Percentiles rank a stretch among this genome's conserved stretches.
Conservation (phyloP, 2,329 filamentous ascomycete species). For the Rachicladosporium sp. region DNA sequence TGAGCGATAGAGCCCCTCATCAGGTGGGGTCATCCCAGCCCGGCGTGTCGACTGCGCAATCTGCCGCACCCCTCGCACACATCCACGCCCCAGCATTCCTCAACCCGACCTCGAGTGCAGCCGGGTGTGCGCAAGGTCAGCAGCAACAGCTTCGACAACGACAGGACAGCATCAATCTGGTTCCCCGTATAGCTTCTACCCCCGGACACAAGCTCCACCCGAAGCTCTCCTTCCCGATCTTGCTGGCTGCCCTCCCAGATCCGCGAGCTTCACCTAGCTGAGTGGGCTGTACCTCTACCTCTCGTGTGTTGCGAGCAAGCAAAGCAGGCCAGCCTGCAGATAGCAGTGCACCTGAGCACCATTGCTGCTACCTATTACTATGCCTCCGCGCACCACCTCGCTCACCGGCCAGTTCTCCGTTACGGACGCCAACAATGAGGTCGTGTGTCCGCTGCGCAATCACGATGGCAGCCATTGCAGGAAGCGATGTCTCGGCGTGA, state of each 20-base stretch:
- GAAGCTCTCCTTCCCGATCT: too few species aligned
- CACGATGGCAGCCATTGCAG: constrained; percentile 94
- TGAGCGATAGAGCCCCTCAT: background rate
- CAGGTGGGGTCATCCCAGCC: background rate
- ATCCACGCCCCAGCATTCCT: too few species aligned
- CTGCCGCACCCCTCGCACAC: too few species aligned
- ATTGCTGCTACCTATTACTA: constrained; percentile 30
- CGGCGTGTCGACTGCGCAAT: too few species aligned
- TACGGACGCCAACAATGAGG: constrained; percentile 85
- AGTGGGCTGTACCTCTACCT: constrained; percentile 1
- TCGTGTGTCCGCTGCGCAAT: constrained; percentile 89
- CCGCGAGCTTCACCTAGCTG: background rate
- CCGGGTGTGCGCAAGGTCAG: too few species aligned
- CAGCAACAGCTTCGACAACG: too few species aligned
- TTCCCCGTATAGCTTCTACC: too few species aligned
- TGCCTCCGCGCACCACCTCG: constrained; percentile 71
- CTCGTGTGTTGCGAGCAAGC: background rate
- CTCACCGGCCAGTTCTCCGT: constrained; percentile 85
- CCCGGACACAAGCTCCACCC: too few species aligned
- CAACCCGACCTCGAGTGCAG: too few species aligned
- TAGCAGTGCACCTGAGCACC: too few species aligned
- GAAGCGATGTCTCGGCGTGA: constrained; percentile 95
- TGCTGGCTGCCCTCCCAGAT: background rate
- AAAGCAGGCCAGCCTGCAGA: too few species aligned
- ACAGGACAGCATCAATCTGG: too few species aligned